A percentile compares a stretch with the other conserved stretches of the same genome.
Evolutionary conservation across 1,284 basidiomycete genomes (phyloP).

Genomic region (Apiotrichum veenhuisii): DNA sequence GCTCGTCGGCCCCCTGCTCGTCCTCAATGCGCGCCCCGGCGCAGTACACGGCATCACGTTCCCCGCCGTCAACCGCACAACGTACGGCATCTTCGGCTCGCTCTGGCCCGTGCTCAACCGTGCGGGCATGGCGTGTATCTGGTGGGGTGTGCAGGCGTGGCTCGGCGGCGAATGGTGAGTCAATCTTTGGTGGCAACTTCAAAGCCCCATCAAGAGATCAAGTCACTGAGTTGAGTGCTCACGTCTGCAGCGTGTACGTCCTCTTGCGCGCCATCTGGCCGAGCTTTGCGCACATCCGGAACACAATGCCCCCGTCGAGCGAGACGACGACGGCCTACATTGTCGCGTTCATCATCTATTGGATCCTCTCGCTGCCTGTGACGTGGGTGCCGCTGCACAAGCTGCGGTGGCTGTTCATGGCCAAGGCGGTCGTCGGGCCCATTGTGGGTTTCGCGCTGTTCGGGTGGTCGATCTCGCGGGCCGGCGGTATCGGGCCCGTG

Average conservation of each 20-base stretch:
- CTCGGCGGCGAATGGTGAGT: conserved; percentile 60
- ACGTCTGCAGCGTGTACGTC: conserved; percentile 56
- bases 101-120: conserved; percentile 15
- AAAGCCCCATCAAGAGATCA: no score
- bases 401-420: conserved; percentile 74
- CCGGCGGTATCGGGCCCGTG: conserved; percentile 75
- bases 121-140: conserved; percentile 54
- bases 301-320: conserved; percentile 64
- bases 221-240: no score
- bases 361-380: conserved; percentile 70
- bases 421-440: conserved; percentile 65
- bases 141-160: conserved; percentile 76
- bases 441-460: conserved; percentile 73
- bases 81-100: conserved; percentile 73
- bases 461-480: conserved; percentile 73
- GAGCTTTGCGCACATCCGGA: conserved; percentile 64
- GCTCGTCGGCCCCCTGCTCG: conserved; percentile 68
- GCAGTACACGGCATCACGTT: conserved; percentile 64
- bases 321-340: conserved; percentile 42
- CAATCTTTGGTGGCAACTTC: no score
- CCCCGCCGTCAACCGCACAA: conserved; percentile 68
- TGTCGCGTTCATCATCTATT: conserved; percentile 82
- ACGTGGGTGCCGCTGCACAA: conserved; percentile 78
- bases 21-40: conserved; percentile 73
- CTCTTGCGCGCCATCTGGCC: conserved; percentile 71